phyloP scores from a whole-genome alignment of 2,329 filamentous ascomycete genomes.

The Claviceps sorghi region DNA sequence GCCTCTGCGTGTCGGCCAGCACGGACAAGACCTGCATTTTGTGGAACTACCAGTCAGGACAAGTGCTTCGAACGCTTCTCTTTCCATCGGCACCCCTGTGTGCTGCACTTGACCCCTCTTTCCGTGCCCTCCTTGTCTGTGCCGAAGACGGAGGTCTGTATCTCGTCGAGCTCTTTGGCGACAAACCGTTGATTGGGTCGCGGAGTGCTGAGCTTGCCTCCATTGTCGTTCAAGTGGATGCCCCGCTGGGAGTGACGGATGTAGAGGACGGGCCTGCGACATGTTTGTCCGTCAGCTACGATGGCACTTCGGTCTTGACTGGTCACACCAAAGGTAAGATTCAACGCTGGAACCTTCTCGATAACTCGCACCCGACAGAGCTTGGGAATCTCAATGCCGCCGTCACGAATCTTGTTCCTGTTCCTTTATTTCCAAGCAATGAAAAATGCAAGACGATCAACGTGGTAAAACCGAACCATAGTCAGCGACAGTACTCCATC shows the following conservation, averaged over 20 bases:
- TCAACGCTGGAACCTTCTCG: conserved; percentile 64
- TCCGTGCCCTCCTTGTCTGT: conserved; percentile 67
- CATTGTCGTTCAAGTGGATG: conserved; percentile 40
- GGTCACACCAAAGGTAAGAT: conserved; percentile 72
- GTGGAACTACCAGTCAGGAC: conserved; percentile 80
- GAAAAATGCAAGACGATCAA: conserved; percentile 35
- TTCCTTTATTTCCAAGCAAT: conserved; percentile 39
- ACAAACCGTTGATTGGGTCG: conserved; percentile 39
- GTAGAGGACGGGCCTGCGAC: conserved; percentile 49
- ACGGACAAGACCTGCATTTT: conserved; percentile 79
- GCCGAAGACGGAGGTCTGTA: conserved; percentile 71
- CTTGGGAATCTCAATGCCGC: conserved; percentile 62
- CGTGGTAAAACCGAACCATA: conserved; percentile 69
- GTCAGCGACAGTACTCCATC: conserved; percentile 49
- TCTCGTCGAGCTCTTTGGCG: conserved; percentile 55
- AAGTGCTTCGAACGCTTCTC: conserved; percentile 65
- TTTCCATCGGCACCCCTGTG: conserved; percentile 61
- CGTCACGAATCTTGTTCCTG: conserved; percentile 67
- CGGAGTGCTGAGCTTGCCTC: conserved; percentile 37
- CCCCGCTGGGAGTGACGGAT: conserved; percentile 41
- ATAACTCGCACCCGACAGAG: conserved; percentile 51
- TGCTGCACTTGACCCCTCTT: conserved; percentile 64
- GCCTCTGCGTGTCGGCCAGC: conserved; percentile 71
- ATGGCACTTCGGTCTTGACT: conserved; percentile 65
- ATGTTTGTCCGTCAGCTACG: conserved; percentile 63